A percentile compares a stretch with the other conserved stretches of the same genome.
Evolutionary conservation across 2,329 filamentous ascomycete species (phyloP).

Genomic region (Pochonia chlamydosporia): DNA sequence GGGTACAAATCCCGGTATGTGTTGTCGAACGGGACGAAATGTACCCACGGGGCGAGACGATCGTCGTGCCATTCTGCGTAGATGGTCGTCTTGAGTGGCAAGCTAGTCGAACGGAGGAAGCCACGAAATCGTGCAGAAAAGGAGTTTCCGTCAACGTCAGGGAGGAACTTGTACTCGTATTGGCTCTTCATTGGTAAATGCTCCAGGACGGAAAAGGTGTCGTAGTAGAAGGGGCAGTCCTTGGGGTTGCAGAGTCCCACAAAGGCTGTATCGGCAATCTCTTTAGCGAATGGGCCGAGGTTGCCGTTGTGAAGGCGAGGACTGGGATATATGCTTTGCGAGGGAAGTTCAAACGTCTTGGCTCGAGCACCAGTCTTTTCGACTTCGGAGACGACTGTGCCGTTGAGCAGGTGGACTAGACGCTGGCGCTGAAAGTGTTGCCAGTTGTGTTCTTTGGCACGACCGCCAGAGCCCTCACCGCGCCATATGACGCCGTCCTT

Average conservation of each 20-base stretch:
- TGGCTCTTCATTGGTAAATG: conserved; percentile 39
- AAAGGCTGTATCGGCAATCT: conserved; percentile 39
- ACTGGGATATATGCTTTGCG: conserved; percentile 35
- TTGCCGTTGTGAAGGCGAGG: conserved; percentile 22
- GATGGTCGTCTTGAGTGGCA: conserved; percentile 66
- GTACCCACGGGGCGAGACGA: conserved; percentile 62
- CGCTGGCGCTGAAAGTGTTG: conserved; percentile 65
- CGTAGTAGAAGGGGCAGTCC: conserved; percentile 33
- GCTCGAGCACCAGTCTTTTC: conserved; percentile 35
- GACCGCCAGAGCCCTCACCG: conserved; percentile 58
- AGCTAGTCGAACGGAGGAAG: conserved; percentile 57
- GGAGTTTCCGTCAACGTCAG: conserved; percentile 66
- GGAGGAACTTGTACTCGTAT: conserved; percentile 57
- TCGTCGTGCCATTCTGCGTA: conserved; percentile 73
- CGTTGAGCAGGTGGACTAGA: conserved; percentile 63
- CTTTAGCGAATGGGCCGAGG: conserved; percentile 35
- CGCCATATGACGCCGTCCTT: conserved; percentile 54
- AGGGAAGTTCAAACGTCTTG: conserved; percentile 44
- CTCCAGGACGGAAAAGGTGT: conserved; percentile 26
- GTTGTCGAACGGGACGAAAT: conserved; percentile 69
- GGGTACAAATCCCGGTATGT: conserved; percentile 61
- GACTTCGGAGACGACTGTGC: conserved; percentile 45
- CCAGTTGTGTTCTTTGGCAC: conserved; percentile 51
- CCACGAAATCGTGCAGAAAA: conserved; percentile 58
- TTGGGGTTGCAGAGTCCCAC: conserved; percentile 31